Conservation (phyloP, 148 eudicot species). For the Rhododendron molle region DNA sequence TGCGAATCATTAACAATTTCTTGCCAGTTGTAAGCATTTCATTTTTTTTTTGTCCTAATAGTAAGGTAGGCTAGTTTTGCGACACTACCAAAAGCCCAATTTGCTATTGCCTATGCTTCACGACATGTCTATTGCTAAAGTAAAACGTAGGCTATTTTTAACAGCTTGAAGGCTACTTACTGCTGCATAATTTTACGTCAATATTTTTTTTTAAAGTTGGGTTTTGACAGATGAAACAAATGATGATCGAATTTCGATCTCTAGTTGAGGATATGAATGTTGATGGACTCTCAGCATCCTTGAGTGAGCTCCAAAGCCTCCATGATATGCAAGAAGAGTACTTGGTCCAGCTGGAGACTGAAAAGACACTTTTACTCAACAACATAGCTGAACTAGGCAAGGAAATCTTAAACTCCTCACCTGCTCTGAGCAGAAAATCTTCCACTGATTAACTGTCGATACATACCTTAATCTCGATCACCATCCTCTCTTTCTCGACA, state of each 20-base stretch:
- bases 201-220: background rate
- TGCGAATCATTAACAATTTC: too few species aligned
- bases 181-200: background rate
- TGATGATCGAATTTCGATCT: slow-evolving; percentile 54
- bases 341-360: slow-evolving; percentile 82
- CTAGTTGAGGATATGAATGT: slow-evolving; percentile 41
- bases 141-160: too few species aligned
- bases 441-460: background rate
- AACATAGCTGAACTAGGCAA: slow-evolving; percentile 83
- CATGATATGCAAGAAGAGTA: slow-evolving; percentile 71
- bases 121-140: too few species aligned
- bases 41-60: too few species aligned
- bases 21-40: too few species aligned
- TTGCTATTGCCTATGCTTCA: background rate
- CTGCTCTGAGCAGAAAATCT: slow-evolving; percentile 37
- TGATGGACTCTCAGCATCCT: slow-evolving; percentile 45
- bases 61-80: too few species aligned
- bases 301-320: slow-evolving; percentile 72
- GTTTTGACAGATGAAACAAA: slow-evolving; percentile 60
- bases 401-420: slow-evolving; percentile 66
- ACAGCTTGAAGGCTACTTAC: background rate
- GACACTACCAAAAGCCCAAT: too few species aligned
- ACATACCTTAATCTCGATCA: too few species aligned
- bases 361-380: slow-evolving; percentile 65
- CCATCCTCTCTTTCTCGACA: too few species aligned